Conservation (phyloP, 148 eudicot species). For the Salicornia ramosissima region DNA sequence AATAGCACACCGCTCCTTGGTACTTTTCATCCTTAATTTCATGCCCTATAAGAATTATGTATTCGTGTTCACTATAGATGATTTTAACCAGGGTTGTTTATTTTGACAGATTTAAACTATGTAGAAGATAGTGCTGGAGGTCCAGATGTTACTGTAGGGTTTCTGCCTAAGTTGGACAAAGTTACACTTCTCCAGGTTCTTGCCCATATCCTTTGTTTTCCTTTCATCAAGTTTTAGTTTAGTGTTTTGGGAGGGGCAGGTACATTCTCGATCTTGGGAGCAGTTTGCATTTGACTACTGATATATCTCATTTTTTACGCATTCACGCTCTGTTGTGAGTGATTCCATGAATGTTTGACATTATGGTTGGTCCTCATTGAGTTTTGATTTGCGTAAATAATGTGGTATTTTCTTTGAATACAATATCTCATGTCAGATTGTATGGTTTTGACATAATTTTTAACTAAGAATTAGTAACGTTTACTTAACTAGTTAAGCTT, state of each 20-base stretch:
- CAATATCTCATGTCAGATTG: too few species aligned
- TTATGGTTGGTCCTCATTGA: too few species aligned
- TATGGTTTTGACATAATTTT: too few species aligned
- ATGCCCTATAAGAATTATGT: background rate
- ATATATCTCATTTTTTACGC: background rate
- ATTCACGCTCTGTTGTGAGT: background rate
- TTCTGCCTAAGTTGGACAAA: constrained; percentile 79
- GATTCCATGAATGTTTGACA: background rate
- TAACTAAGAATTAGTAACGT: too few species aligned
- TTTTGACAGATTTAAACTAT: constrained; percentile 67
- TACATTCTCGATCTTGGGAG: background rate
- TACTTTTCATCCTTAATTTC: constrained; percentile 25
- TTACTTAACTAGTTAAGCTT: too few species aligned
- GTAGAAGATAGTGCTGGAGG: constrained; percentile 98
- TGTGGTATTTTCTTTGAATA: too few species aligned
- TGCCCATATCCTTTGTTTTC: background rate
- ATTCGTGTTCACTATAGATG: background rate
- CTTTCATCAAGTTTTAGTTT: background rate
- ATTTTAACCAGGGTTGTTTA: background rate
- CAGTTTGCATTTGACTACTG: background rate
- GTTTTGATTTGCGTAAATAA: too few species aligned
- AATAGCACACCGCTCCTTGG: constrained; percentile 85
- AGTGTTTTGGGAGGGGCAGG: background rate
- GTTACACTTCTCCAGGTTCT: constrained; percentile 90
- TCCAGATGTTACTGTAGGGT: constrained; percentile 93